Evolutionary conservation across 495 filamentous ascomycete species (phyloP), one percentile per base, ranked within the genome.

Genomic region (Hypoxylon cercidicola): DNA sequence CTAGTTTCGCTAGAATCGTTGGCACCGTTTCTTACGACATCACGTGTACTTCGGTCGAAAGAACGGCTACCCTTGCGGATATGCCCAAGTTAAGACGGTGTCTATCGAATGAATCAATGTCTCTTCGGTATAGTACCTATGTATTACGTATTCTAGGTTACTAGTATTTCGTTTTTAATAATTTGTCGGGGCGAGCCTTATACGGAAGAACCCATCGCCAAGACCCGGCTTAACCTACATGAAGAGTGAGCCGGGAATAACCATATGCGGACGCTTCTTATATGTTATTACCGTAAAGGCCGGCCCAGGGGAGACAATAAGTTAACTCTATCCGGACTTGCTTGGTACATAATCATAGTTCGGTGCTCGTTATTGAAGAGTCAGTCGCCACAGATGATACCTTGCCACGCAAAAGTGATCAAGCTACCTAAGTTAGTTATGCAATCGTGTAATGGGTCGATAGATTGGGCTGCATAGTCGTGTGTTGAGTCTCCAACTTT

Each of bases 401-500:
- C 43, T 23, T 47, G 48, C 54, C 47, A 16, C 39, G 23, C 13
- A 23, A 35, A 23, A 50, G 28, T 19, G 46, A 15, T 18, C 30
- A 4, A 21, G 12, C 47, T 15, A 21, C 12, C 40, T 43, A 16
- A 51, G 34, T 48, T 21, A 10, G 7, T 21, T 61, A 47, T 49
- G 55, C 21, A 49, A 46, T 55, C 28, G 25, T 37, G 12, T 19
- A 32, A 44, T 45, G 20, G 0, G 53, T 45, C 40, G 20, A 55
- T 57, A 62, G 18, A 59, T 62, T 59, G 54, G 44, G 49, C 56
- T 50, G 59, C 55, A 68, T 63, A 34, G 19, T 53, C 45, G 19
- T 41, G 64, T 62, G 49, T 63, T 59, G 60, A 59, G 64, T 68
- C 64, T 59, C 54, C 59, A 62, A 68, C 49, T 62, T 32, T 34